Conservation (phyloP, 768 basidiomycete genomes). For the Pluteus cervinus region DNA sequence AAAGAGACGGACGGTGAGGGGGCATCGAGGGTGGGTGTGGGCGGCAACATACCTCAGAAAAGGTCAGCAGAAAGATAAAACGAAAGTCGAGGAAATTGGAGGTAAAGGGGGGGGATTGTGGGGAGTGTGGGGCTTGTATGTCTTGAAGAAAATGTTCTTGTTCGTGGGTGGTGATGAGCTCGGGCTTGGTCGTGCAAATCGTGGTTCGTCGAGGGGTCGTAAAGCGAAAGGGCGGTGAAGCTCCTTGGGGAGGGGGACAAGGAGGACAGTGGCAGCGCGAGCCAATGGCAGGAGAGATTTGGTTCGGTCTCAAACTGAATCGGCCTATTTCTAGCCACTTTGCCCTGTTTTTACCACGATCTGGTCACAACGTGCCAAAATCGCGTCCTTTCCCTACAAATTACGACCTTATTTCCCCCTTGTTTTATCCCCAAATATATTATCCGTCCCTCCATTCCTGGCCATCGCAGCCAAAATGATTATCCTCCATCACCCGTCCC, state of each 20-base stretch:
- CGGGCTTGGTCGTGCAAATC: slow-evolving; percentile 12
- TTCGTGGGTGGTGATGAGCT: slow-evolving; percentile 16
- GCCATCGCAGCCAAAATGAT: slow-evolving; percentile 8
- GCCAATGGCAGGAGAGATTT: background rate
- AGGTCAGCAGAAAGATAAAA: slow-evolving; percentile 24
- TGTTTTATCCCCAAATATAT: slow-evolving; percentile 5
- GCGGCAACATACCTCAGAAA: slow-evolving; percentile 21
- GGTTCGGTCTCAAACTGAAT: slow-evolving; percentile 6
- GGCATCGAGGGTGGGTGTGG: slow-evolving; percentile 7
- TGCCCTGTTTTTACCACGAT: slow-evolving; percentile 10
- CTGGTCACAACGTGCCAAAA: slow-evolving; percentile 1
- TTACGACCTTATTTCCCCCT: slow-evolving; percentile 6
- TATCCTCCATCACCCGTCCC: slow-evolving; percentile 6
- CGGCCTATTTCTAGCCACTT: slow-evolving; percentile 12
- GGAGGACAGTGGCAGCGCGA: background rate
- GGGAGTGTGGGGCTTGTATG: slow-evolving; percentile 1
- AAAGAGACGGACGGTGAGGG: slow-evolving; percentile 12
- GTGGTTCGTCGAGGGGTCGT: slow-evolving; percentile 21
- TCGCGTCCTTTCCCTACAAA: slow-evolving; percentile 6
- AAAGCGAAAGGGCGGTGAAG: slow-evolving; percentile 5
- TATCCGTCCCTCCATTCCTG: slow-evolving; percentile 5
- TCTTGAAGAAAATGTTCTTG: no score
- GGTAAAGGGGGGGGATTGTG: slow-evolving; percentile 8
- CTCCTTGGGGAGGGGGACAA: slow-evolving; percentile 2
- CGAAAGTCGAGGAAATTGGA: slow-evolving; percentile 16